Base-by-base conservation (phyloP, 2,329 filamentous ascomycete species). In the Aspergillus ibericus region DNA sequence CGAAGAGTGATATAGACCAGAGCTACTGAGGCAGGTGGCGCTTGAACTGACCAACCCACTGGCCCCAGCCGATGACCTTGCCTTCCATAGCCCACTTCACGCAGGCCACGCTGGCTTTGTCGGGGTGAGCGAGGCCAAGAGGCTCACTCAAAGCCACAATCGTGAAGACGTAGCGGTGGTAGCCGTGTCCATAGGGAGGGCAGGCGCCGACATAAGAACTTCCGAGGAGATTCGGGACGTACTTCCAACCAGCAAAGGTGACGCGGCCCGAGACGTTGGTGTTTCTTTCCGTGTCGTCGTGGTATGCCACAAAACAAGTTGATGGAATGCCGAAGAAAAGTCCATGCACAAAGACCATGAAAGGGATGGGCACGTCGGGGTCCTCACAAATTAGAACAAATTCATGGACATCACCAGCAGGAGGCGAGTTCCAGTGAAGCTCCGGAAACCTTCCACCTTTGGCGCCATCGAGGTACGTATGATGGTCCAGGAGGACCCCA, bases 81-180 rank as follows among this genome's bases (percentile, higher is more conserved):
- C 68, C 71, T 15, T 55, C 44, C 48, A 72, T 66, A 4, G 66
- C 68, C 3, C 58, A 60, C 16, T 66, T 66, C n/a, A 75, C 63
- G 51, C 73, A 63, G 9, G 61, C 58, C 46, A 69, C 69, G 38
- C 53, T 69, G 16, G 66, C 64, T 13, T 65, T 64, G 20, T 68
- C 65, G 1, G 64, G 61, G 3, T 46, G 15, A 1, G 59, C 59
- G 12, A 71, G 64, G 2, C 66, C 57, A 6, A 74, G 52, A 4
- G 53, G 49, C 27, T 66, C 64, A 5, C 65, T 64, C 29, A 75
- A 64, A 5, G 71, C 70, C 4, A 74, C 57, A 10, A 75, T 62
- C 8, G 70, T 69, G 53, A 67, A 74, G 16, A 73, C 60, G 48
- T 74, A 75, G 8, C 71, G 68, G 60, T 76, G 73, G 5, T 44